These are phyloP conservation scores for Platanthera zijinensis DNA, from an alignment of 106 monocot genomes.

Conservation along the genomic window DNA sequence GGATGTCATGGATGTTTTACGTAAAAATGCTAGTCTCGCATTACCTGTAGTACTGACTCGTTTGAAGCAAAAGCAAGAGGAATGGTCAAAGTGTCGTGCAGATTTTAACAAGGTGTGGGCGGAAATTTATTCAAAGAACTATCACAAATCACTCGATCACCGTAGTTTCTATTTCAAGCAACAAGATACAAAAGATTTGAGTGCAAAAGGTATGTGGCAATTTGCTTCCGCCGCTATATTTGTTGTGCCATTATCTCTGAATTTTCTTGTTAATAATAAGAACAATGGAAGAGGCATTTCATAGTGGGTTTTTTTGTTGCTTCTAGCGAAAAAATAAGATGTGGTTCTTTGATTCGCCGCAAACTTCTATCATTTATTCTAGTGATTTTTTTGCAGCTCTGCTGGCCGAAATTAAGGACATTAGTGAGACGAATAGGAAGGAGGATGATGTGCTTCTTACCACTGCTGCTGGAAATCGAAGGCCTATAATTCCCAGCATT, in stretches of 20 bases:
- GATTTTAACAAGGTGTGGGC: slow-evolving; percentile 99
- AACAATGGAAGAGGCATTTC: not conserved
- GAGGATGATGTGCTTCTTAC: slow-evolving; percentile 81
- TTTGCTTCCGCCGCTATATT: not conserved
- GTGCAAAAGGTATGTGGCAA: slow-evolving; percentile 68
- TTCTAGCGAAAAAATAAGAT: not conserved
- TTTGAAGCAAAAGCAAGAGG: slow-evolving; percentile 97
- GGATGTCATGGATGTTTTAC: slow-evolving; percentile 88
- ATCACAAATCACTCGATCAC: slow-evolving; percentile 97
- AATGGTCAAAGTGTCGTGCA: slow-evolving; percentile 88
- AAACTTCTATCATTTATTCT: not conserved
- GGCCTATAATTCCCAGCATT: slow-evolving; percentile 60
- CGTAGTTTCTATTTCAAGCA: slow-evolving; percentile 99
- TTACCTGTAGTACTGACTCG: slow-evolving; percentile 90
- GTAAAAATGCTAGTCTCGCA: slow-evolving; percentile 76
- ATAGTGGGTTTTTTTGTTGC: not conserved
- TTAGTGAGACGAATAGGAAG: slow-evolving; percentile 81
- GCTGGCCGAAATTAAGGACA: slow-evolving; percentile 91
- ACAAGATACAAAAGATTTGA: slow-evolving; percentile 85
- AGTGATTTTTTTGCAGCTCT: slow-evolving; percentile 40
- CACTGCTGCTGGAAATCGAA: slow-evolving; percentile 71
- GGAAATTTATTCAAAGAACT: slow-evolving; percentile 92
- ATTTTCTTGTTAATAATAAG: not conserved
- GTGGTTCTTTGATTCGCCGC: not conserved
- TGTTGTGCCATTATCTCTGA: not conserved